Evolutionary conservation across 192 early-diverging fungal species (phyloP), one percentile per base, ranked within the genome.

Genomic region (Gamsiella multidivaricata): DNA sequence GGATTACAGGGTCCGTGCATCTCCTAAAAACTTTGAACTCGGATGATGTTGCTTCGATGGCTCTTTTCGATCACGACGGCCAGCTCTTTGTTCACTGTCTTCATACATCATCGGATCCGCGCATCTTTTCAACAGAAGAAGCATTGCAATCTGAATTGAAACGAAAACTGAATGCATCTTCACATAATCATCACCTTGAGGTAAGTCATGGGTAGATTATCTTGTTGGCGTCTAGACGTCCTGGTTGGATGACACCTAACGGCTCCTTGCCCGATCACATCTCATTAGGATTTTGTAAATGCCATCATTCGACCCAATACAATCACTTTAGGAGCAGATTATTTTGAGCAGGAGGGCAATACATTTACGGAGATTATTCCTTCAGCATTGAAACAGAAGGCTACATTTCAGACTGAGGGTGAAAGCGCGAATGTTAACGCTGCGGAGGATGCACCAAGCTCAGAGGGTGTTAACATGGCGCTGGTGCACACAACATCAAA

Each of bases 11-110:
- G n/a, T 20, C 31, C 0, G 37, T 52, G 1, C 65, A 69, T 14
- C 49, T 69, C 20, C 59, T 78, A 25, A 58, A 31, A 11, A 47
- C 61, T 4, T 3, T 33, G 10, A 47, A 31, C 2, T 42, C 65
- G 3, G 9, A 28, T n/a, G 37, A 37, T 4, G 22, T 78, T 22
- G 65, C 61, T 0, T 41, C 65, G 20, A 64, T 54, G 39, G 61
- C 54, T 5, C 34, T 78, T 23, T 32, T 69, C 18, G 66, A 64
- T 39, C 74, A 68, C 29, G 7, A 50, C 15, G 60, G 60, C 2
- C 65, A 63, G 23, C 47, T 78, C 29, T 78, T 63, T 62, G 42
- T 78, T 10, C 74, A 78, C 23, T 78, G 74, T 20, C 53, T 69
- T 1, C 51, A 68, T 1, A 31, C 43, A 4, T 15, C 20, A 12